Evolutionary conservation across 768 basidiomycete species (phyloP).

Genomic region (Tremella mesenterica): DNA sequence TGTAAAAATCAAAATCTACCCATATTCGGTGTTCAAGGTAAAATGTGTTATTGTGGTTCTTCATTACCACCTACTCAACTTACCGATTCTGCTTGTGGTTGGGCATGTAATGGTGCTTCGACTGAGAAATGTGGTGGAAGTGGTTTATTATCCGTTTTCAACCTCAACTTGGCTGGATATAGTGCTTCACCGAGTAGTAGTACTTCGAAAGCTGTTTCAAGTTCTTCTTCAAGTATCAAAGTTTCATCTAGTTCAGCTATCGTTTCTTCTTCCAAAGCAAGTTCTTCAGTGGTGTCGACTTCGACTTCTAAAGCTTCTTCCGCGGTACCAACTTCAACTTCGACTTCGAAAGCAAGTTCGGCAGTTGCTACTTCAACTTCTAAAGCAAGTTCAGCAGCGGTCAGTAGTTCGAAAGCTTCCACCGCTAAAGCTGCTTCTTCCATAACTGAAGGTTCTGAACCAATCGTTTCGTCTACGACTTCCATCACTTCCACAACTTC

Average conservation of each 20-base stretch:
- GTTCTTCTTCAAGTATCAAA: neutral
- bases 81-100: neutral
- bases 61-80: neutral
- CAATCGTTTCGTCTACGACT: conserved; percentile 6
- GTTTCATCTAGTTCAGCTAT: neutral
- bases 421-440: conserved; percentile 6
- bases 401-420: neutral
- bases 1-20: neutral
- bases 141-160: neutral
- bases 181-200: neutral
- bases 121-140: conserved; percentile 8
- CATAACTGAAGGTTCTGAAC: neutral
- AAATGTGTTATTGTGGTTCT: conserved; percentile 9
- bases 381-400: neutral
- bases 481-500: neutral
- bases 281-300: neutral
- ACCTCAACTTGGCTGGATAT: neutral
- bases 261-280: neutral
- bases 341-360: neutral
- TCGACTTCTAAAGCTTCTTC: neutral
- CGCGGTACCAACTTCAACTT: neutral
- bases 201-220: neutral
- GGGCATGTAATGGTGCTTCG: neutral
- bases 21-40: neutral
- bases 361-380: neutral